These are phyloP conservation scores for Graphiopsis chlorocephala DNA, from an alignment of 2,329 filamentous ascomycete species.

Conservation along the genomic window DNA sequence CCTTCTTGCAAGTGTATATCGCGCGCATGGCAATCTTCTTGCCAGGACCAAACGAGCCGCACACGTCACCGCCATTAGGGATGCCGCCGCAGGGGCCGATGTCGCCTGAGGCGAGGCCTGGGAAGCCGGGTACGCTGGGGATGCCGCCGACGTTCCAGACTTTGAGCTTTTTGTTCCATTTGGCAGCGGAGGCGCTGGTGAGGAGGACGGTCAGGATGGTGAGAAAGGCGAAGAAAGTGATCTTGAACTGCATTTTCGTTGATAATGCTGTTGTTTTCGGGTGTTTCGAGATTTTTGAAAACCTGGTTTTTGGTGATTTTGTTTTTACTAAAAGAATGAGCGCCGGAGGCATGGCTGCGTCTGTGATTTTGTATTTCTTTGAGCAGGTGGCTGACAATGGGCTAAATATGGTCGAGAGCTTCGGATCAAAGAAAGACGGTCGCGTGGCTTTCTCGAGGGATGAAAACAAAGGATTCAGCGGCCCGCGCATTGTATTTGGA, in stretches of 20 bases:
- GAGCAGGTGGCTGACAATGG: background rate
- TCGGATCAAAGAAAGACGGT: background rate
- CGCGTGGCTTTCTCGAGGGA: background rate
- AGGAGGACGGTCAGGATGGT: background rate
- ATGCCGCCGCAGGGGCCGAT: background rate
- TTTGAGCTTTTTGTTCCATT: slow-evolving; percentile 3
- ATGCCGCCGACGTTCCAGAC: slow-evolving; percentile 4
- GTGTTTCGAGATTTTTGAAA: background rate
- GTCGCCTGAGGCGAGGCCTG: background rate
- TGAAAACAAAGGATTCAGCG: background rate
- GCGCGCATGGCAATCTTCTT: slow-evolving; percentile 5
- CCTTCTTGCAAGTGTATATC: background rate
- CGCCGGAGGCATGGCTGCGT: background rate
- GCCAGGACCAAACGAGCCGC: background rate
- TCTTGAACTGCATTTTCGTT: background rate
- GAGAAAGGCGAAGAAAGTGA: background rate
- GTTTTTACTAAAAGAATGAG: background rate
- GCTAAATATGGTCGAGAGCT: background rate
- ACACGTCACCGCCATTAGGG: background rate
- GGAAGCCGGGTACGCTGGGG: background rate
- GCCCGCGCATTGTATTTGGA: background rate
- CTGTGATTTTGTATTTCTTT: background rate
- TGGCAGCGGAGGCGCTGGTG: background rate
- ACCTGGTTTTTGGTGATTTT: background rate
- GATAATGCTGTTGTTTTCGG: background rate